Percentiles rank a stretch among this genome's conserved stretches.
Evolutionary conservation across 1,139 yeast species (phyloP).

Genomic region (Hemisphaericaspora xylofermentans): DNA sequence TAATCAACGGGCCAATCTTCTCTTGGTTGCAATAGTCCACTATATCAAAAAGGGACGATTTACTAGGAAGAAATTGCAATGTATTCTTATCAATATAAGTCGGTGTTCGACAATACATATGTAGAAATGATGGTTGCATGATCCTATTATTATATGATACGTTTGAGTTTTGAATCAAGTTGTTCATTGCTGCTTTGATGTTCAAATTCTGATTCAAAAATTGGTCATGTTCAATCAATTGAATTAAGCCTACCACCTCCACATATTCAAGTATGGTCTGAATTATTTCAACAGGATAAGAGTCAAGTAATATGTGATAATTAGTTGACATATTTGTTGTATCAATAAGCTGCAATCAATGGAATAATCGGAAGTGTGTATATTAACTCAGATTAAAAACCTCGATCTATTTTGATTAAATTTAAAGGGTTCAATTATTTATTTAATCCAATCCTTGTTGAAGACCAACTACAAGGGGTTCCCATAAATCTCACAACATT

Average conservation of each 20-base stretch:
- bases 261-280: slow-evolving; percentile 9
- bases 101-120: slow-evolving; percentile 17
- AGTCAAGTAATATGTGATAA: slow-evolving; percentile 4
- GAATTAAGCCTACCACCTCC: slow-evolving; percentile 9
- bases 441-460: no score
- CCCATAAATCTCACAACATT: no score
- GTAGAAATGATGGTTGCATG: slow-evolving; percentile 13
- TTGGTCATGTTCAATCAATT: slow-evolving; percentile 7
- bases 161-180: slow-evolving; percentile 8
- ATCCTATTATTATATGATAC: slow-evolving; percentile 16
- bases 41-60: slow-evolving; percentile 4
- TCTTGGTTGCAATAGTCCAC: slow-evolving; percentile 8
- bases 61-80: slow-evolving; percentile 8
- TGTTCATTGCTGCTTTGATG: slow-evolving; percentile 8
- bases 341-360: no score
- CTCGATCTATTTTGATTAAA: no score
- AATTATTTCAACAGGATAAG: slow-evolving; percentile 13
- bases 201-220: slow-evolving; percentile 10
- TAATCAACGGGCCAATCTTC: slow-evolving; percentile 10
- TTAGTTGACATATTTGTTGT: background rate
- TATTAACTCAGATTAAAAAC: no score
- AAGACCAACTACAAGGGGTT: no score
- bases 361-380: no score
- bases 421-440: no score
- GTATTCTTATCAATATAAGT: slow-evolving; percentile 13